Conservation (phyloP, 2,329 filamentous ascomycete species). For the Fusarium citri region DNA sequence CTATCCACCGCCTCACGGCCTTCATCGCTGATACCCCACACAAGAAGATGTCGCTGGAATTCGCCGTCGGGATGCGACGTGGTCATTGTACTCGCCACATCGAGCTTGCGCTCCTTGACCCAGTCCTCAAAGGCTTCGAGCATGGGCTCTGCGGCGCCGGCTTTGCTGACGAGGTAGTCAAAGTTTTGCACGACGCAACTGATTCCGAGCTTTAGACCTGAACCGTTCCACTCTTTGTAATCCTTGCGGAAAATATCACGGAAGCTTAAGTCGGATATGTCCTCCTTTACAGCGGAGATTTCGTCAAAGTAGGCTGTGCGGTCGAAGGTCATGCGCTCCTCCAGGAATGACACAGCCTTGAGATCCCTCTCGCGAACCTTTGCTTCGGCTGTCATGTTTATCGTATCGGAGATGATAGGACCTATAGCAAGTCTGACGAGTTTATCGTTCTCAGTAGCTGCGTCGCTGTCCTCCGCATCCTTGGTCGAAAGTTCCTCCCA, state of each 20-base stretch:
- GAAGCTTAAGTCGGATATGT: slow-evolving; percentile 70
- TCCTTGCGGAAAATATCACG: slow-evolving; percentile 81
- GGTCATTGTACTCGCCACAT: slow-evolving; percentile 76
- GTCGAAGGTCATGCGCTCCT: slow-evolving; percentile 63
- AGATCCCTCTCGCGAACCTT: slow-evolving; percentile 75
- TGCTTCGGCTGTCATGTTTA: slow-evolving; percentile 68
- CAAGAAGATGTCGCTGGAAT: slow-evolving; percentile 74
- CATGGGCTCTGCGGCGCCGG: slow-evolving; percentile 59
- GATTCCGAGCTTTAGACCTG: slow-evolving; percentile 71
- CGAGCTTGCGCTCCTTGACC: slow-evolving; percentile 67
- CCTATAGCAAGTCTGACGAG: slow-evolving; percentile 76
- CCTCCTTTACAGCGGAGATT: slow-evolving; percentile 73
- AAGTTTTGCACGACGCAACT: slow-evolving; percentile 73
- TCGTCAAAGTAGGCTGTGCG: slow-evolving; percentile 67
- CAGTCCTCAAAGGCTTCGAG: slow-evolving; percentile 63
- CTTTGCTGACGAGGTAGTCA: slow-evolving; percentile 67
- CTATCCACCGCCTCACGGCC: slow-evolving; percentile 62
- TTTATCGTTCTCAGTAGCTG: slow-evolving; percentile 61
- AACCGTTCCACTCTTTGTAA: slow-evolving; percentile 82
- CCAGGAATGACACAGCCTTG: slow-evolving; percentile 68
- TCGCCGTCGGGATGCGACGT: slow-evolving; percentile 64
- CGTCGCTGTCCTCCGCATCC: slow-evolving; percentile 41
- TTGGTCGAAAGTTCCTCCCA: slow-evolving; percentile 66
- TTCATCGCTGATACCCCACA: slow-evolving; percentile 69
- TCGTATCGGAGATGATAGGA: slow-evolving; percentile 79